Conservation (phyloP, 495 filamentous ascomycete species). For the Lepidopterella palustris region DNA sequence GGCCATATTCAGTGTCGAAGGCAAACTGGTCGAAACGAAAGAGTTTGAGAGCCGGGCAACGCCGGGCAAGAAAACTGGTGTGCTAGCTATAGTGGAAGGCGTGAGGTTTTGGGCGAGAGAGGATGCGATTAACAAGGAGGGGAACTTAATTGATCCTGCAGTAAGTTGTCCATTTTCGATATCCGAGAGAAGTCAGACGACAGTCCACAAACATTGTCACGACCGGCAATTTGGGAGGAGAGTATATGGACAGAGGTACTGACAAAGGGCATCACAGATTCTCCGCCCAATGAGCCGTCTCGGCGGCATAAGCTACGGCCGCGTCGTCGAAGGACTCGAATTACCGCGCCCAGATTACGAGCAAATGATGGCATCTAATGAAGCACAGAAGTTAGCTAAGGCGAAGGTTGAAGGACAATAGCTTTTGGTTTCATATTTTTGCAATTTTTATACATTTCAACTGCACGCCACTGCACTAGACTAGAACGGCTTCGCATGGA, state of each 20-base stretch:
- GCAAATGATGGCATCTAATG: conserved; percentile 41
- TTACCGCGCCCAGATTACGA: conserved; percentile 65
- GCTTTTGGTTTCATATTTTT: neutral
- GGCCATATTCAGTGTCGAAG: conserved; percentile 75
- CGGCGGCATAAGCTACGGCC: conserved; percentile 78
- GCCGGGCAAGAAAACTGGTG: conserved; percentile 66
- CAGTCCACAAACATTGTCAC: too few relatives aligned
- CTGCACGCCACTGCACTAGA: too few relatives aligned
- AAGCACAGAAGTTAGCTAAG: conserved; percentile 40
- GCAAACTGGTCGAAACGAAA: conserved; percentile 61
- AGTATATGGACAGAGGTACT: neutral
- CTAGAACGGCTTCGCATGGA: too few relatives aligned
- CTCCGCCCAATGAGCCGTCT: conserved; percentile 70
- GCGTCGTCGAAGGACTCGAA: conserved; percentile 67
- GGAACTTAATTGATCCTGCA: conserved; percentile 61
- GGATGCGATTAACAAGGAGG: conserved; percentile 76
- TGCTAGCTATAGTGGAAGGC: conserved; percentile 75
- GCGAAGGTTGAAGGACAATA: conserved; percentile 18
- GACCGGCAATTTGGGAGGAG: neutral
- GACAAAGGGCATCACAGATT: conserved; percentile 18
- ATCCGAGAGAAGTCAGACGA: neutral
- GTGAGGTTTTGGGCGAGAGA: conserved; percentile 83
- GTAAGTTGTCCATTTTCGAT: conserved; percentile 13
- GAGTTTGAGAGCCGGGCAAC: conserved; percentile 66
- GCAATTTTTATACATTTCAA: too few relatives aligned